Percentiles rank a stretch among this genome's conserved stretches.
Evolutionary conservation across 2,329 filamentous ascomycete species (phyloP).

Genomic region (Gnomoniopsis sp.): DNA sequence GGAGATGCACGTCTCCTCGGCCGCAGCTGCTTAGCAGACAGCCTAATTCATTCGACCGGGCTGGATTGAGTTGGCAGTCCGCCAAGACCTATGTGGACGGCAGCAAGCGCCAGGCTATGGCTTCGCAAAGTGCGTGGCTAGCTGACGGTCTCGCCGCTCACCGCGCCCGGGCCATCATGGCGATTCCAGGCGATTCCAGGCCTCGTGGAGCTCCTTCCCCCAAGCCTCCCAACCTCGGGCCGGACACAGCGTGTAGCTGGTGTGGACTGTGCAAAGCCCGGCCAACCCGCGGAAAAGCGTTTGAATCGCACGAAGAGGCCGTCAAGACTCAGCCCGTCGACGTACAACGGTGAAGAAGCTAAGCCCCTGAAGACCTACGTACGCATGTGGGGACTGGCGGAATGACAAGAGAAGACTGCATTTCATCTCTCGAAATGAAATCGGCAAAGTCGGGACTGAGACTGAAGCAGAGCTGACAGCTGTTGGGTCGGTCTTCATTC

Average conservation of each 20-base stretch:
- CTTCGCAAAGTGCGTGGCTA: no score
- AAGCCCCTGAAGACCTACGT: background rate
- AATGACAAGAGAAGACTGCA: background rate
- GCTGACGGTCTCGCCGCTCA: no score
- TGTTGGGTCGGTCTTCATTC: background rate
- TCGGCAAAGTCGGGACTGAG: background rate
- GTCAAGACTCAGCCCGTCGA: background rate
- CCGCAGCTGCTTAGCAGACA: background rate
- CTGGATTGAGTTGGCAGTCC: background rate
- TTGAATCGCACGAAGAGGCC: background rate
- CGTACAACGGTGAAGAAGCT: background rate
- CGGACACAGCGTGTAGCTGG: no score
- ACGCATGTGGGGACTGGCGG: background rate
- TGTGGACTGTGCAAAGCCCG: background rate
- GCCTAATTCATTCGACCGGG: background rate
- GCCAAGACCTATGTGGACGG: no score
- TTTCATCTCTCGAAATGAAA: background rate
- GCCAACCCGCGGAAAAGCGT: no score
- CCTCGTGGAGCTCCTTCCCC: background rate
- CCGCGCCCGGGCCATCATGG: background rate
- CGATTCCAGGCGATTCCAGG: background rate
- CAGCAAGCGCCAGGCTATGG: no score
- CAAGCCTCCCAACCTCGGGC: background rate
- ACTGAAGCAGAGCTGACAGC: background rate
- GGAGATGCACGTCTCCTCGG: background rate